Evolutionary conservation across 257 asterid species (phyloP).

Genomic region (Phtheirospermum japonicum): DNA sequence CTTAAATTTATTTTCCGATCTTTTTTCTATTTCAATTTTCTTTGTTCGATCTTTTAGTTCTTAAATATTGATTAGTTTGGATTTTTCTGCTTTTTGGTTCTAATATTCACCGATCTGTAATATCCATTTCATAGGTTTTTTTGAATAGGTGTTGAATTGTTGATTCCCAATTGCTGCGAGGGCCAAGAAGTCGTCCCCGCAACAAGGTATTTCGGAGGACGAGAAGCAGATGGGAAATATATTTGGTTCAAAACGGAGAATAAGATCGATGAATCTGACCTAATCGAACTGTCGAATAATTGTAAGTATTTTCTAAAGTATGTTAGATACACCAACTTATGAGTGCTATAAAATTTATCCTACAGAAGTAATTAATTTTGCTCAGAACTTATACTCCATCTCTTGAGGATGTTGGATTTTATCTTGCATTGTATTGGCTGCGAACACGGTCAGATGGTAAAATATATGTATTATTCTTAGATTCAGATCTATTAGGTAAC

Average conservation of each 20-base stretch:
- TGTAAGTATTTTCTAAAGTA: conserved; percentile 20
- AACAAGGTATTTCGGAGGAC: conserved; percentile 79
- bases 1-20: too few relatives aligned
- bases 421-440: conserved; percentile 75
- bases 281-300: conserved; percentile 53
- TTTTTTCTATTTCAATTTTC: too few relatives aligned
- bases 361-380: conserved; percentile 22
- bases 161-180: conserved; percentile 78
- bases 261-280: conserved; percentile 62
- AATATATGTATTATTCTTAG: too few relatives aligned
- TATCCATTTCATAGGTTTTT: too few relatives aligned
- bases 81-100: too few relatives aligned
- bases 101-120: too few relatives aligned
- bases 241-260: conserved; percentile 73
- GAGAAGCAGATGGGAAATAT: conserved; percentile 80
- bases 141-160: conserved; percentile 69
- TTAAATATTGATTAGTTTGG: too few relatives aligned
- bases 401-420: conserved; percentile 76
- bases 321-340: conserved; percentile 3
- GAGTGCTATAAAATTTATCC: not conserved
- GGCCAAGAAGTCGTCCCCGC: conserved; percentile 72
- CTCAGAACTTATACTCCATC: conserved; percentile 77
- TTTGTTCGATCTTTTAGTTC: too few relatives aligned
- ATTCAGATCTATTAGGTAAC: too few relatives aligned
- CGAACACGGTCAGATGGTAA: conserved; percentile 80